These are phyloP conservation scores for Parmelia sp. DNA, from an alignment of 495 filamentous ascomycete genomes.

Conservation along the genomic window DNA sequence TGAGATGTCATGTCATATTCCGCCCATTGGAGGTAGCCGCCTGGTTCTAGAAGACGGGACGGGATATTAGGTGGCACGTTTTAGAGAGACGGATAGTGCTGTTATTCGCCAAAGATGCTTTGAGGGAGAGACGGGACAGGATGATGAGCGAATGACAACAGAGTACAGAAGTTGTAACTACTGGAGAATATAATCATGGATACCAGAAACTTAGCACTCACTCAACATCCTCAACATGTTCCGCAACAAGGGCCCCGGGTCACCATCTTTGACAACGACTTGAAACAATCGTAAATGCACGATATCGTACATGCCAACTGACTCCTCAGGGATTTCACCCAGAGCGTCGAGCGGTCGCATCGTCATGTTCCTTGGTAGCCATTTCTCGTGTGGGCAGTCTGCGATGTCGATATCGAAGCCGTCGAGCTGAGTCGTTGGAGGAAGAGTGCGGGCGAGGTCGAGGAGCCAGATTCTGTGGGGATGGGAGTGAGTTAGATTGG, in stretches of 20 bases:
- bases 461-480: slow-evolving; percentile 31
- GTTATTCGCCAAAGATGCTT: background rate
- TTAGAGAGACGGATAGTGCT: background rate
- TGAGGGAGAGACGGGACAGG: background rate
- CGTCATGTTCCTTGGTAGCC: slow-evolving; percentile 30
- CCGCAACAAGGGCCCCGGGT: slow-evolving; percentile 10
- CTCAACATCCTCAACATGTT: slow-evolving; percentile 14
- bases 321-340: slow-evolving; percentile 23
- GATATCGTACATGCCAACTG: slow-evolving; percentile 34
- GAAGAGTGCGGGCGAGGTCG: slow-evolving; percentile 28
- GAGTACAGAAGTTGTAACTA: background rate
- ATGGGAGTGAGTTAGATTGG: background rate
- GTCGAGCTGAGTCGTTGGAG: slow-evolving; percentile 25
- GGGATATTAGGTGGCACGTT: background rate
- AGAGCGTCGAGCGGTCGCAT: slow-evolving; percentile 30
- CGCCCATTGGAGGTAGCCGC: slow-evolving; percentile 34
- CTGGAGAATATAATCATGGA: background rate
- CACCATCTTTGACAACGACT: slow-evolving; percentile 6
- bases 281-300: slow-evolving; percentile 29
- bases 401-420: slow-evolving; percentile 33
- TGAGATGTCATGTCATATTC: slow-evolving; percentile 26
- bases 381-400: slow-evolving; percentile 27
- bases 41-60: slow-evolving; percentile 25
- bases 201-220: background rate
- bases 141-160: background rate